Base-by-base conservation (phyloP, 2,329 filamentous ascomycete species). In the Nectriaceae sp. region DNA sequence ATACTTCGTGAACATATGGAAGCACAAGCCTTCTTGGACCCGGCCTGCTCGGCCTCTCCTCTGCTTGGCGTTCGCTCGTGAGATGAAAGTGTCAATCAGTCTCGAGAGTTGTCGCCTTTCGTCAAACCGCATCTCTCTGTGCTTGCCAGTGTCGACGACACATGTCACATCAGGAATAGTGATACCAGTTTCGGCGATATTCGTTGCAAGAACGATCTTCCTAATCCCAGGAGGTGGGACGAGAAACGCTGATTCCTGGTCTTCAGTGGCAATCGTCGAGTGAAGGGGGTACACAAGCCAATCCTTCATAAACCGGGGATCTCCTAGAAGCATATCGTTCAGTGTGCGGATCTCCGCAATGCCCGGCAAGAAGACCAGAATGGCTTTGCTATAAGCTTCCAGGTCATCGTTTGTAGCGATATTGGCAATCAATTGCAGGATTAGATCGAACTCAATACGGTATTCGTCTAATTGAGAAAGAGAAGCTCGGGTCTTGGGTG, bases 111-210 rank as follows among this genome's bases (percentile, higher is more conserved):
- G 94, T 47, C 91, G 82, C 46, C 89, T 84, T 72, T 99, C 94
- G 64, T 99, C 93, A 61, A 96, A 97, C 21, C 93, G 80, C 93
- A 97, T 97, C 69, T 96, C 93, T 57, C 95, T 91, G 70, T 97
- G 93, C 69, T 96, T 97, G 47, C 94, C 94, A 1, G 91, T 92
- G 68, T 99, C 94, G 49, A 99, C 88, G 39, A 99, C 94, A 60
- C 92, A 96, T 1, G 94, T 97, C 22, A 99, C 90, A 65, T 99
- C 94, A 1, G 94, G 94, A 56, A 99, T 99, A 0, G 94, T 99
- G 64, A 99, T 96, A 74, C 94, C 94, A 1, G 94, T 99, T 69
- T 99, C 94, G 4, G 94, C 94, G 67, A 99, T 99, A 65, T 99
- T 99, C 13, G 94, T 99, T 2, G 94, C 92, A 46, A 99, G 80